Conservation (phyloP, 306 rosid genomes). For the Vigna mungo region DNA sequence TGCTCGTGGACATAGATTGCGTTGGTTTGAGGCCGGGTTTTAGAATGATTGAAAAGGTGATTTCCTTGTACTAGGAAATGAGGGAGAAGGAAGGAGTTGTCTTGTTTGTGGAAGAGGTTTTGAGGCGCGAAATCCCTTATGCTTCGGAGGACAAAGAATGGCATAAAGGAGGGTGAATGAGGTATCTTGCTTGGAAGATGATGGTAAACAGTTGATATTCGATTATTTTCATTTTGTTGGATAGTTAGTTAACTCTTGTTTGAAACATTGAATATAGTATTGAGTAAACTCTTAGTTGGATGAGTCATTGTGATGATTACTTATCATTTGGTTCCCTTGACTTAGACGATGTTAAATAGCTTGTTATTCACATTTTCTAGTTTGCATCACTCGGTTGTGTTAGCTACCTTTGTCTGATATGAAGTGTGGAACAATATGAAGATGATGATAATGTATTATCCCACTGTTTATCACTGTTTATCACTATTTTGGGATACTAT, state of each 20-base stretch:
- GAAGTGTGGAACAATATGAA: conserved; percentile 23
- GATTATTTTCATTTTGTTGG: conserved; percentile 1
- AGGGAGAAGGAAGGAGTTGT: conserved; percentile 74
- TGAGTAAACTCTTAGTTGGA: background rate
- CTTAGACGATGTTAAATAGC: conserved; percentile 18
- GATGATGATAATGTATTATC: background rate
- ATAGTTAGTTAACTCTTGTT: conserved; percentile 17
- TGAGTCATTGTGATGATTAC: background rate
- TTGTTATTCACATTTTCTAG: background rate
- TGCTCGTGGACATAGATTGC: conserved; percentile 95
- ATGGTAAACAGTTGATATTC: conserved; percentile 61
- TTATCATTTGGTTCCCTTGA: conserved; percentile 23
- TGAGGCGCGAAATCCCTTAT: conserved; percentile 67
- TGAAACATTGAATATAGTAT: conserved; percentile 34
- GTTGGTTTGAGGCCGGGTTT: conserved; percentile 91
- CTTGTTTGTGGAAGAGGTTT: conserved; percentile 77
- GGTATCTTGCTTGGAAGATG: conserved; percentile 99
- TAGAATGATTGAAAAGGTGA: conserved; percentile 93
- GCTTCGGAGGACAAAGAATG: conserved; percentile 61
- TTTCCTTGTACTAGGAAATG: conserved; percentile 96
- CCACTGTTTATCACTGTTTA: conserved; percentile 24
- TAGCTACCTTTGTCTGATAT: conserved; percentile 5
- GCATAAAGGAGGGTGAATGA: conserved; percentile 88
- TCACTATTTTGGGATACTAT: conserved; percentile 5
- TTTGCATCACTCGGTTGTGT: background rate